Percentiles rank a stretch among this genome's conserved stretches.
These are phyloP conservation scores for Colletotrichum cereale DNA, from an alignment of 2,329 filamentous ascomycete genomes.

Conservation along the genomic window DNA sequence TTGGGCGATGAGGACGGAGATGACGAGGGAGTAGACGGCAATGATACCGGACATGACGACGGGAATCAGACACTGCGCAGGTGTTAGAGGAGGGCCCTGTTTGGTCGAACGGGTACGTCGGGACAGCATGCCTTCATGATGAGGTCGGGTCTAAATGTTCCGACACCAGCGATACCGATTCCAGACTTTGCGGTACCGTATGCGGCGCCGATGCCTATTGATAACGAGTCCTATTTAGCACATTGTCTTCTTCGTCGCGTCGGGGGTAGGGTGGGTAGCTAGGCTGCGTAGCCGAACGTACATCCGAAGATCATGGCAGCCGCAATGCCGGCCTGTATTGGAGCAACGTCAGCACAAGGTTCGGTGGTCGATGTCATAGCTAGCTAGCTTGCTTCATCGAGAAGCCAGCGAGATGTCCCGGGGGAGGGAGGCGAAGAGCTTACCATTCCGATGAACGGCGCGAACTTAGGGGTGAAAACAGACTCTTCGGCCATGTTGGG, in stretches of 20 bases:
- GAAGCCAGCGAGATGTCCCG: slow-evolving; percentile 18
- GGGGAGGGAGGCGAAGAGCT: slow-evolving; percentile 50
- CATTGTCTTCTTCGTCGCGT: slow-evolving; percentile 22
- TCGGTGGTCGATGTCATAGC: slow-evolving; percentile 20
- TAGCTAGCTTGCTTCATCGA: slow-evolving; percentile 15
- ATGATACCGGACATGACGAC: slow-evolving; percentile 99
- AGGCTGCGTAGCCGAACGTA: slow-evolving; percentile 53
- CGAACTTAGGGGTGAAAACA: slow-evolving; percentile 81
- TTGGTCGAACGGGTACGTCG: background rate
- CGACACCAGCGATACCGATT: slow-evolving; percentile 88
- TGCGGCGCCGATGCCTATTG: slow-evolving; percentile 76
- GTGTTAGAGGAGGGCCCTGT: slow-evolving; percentile 1
- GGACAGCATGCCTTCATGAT: slow-evolving; percentile 84
- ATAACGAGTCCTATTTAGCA: slow-evolving; percentile 24
- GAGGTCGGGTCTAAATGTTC: slow-evolving; percentile 85
- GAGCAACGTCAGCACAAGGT: slow-evolving; percentile 44
- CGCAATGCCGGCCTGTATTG: slow-evolving; percentile 77
- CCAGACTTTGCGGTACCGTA: slow-evolving; percentile 91
- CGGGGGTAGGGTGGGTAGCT: slow-evolving; percentile 48
- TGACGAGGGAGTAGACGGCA: slow-evolving; percentile 96
- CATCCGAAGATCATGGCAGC: slow-evolving; percentile 88
- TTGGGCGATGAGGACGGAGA: slow-evolving; percentile 94
- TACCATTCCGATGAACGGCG: slow-evolving; percentile 91
- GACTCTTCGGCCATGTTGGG: slow-evolving; percentile 65
- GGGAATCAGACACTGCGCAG: slow-evolving; percentile 79